Percentiles rank a stretch among this genome's conserved stretches.
phyloP scores from a whole-genome alignment of 345 rosid species.

The Pugionium dolabratum region DNA sequence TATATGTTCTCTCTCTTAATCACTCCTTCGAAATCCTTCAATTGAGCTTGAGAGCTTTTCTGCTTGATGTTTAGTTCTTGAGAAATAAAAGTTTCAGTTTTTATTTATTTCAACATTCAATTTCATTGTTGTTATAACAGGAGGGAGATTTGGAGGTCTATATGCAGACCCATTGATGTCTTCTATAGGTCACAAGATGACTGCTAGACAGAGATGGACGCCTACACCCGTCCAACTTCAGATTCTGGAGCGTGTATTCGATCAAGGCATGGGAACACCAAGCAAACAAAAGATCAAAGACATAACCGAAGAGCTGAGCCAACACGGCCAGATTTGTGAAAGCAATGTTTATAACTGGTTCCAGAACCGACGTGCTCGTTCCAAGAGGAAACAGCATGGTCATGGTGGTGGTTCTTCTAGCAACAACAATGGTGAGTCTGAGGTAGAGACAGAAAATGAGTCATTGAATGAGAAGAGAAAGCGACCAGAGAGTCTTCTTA shows the following conservation, averaged over 20 bases:
- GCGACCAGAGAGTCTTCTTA: conserved; percentile 57
- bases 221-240: conserved; percentile 94
- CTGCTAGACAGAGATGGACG: conserved; percentile 97
- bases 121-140: conserved; percentile 41
- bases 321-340: conserved; percentile 91
- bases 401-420: conserved; percentile 41
- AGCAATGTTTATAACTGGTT: conserved; percentile 96
- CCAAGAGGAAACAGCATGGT: conserved; percentile 76
- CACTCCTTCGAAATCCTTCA: no score
- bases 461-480: conserved; percentile 65
- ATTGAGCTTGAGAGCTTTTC: no score
- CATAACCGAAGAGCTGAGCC: conserved; percentile 85
- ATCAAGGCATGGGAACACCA: conserved; percentile 95
- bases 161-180: conserved; percentile 45
- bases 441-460: conserved; percentile 85
- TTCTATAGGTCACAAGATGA: conserved; percentile 73
- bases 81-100: no score
- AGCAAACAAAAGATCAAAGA: conserved; percentile 97
- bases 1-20: no score
- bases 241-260: conserved; percentile 82
- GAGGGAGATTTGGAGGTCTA: conserved; percentile 52
- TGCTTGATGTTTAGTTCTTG: no score
- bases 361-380: conserved; percentile 94
- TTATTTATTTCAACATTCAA: no score
- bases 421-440: conserved; percentile 70